Evolutionary conservation across 352 stramenopile species (phyloP).

Genomic region (Thraustochytrium aureum): DNA sequence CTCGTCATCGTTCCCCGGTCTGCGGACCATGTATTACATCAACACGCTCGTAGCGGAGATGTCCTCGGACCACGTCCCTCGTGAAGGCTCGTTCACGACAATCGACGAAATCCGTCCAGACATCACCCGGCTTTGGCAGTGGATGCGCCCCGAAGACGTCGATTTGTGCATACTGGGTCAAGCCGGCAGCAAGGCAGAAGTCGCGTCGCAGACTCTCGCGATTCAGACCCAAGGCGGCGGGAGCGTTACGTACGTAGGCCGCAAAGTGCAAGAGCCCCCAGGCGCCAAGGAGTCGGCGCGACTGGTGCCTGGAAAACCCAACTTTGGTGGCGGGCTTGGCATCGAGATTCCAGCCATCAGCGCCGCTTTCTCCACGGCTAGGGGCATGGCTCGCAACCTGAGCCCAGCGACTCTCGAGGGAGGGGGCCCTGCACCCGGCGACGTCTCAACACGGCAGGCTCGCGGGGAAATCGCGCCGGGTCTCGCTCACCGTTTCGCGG

Average conservation of each 20-base stretch:
- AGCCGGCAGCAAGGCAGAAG: neutral
- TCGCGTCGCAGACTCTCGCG: neutral
- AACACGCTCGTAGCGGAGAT: slow-evolving; percentile 18
- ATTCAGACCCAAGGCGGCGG: neutral
- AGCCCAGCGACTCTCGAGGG: too few species aligned
- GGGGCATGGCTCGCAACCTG: too few species aligned
- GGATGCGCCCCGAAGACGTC: slow-evolving; percentile 1
- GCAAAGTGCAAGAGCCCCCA: neutral
- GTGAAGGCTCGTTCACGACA: slow-evolving; percentile 21
- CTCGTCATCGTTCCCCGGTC: slow-evolving; percentile 25
- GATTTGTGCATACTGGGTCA: neutral
- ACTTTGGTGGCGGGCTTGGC: too few species aligned
- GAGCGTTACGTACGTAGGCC: neutral
- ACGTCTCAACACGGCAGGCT: too few species aligned
- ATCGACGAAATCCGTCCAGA: slow-evolving; percentile 4
- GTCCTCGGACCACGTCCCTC: neutral
- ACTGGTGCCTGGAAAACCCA: too few species aligned
- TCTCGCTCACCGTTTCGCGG: too few species aligned
- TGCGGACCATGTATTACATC: slow-evolving; percentile 32
- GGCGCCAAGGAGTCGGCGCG: too few species aligned
- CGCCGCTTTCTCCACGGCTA: too few species aligned
- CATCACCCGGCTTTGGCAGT: slow-evolving; percentile 31
- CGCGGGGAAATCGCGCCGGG: too few species aligned
- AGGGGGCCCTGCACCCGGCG: too few species aligned
- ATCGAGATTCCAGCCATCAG: too few species aligned